Evolutionary conservation across 495 filamentous ascomycete genomes (phyloP).

Genomic region (Neurospora discreta): DNA sequence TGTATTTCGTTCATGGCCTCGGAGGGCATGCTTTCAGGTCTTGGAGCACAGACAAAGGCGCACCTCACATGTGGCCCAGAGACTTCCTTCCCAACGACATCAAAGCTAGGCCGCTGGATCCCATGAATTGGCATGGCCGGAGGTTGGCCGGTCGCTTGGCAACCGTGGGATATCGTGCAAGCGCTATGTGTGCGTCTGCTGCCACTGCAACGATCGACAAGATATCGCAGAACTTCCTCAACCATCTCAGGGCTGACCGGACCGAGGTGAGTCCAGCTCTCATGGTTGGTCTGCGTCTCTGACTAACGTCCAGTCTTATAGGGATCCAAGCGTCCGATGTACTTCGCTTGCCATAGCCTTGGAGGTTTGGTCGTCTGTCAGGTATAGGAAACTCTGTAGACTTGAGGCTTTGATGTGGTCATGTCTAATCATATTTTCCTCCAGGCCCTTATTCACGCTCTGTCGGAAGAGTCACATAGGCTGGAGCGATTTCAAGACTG

Average conservation of each 20-base stretch:
- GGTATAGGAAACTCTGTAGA: neutral
- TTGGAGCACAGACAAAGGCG: slow-evolving; percentile 6
- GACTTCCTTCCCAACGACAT: slow-evolving; percentile 7
- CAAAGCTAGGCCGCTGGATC: neutral
- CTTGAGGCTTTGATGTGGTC: neutral
- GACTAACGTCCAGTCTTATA: neutral
- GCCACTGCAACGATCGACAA: slow-evolving; percentile 8
- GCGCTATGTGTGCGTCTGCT: neutral
- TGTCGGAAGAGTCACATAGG: neutral
- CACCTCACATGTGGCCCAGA: slow-evolving; percentile 8
- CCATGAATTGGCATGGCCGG: neutral
- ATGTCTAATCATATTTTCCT: neutral
- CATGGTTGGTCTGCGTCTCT: neutral
- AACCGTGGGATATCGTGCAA: slow-evolving; percentile 6
- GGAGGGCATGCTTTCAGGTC: slow-evolving; percentile 10
- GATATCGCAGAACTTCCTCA: slow-evolving; percentile 6
- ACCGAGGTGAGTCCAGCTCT: slow-evolving; percentile 1
- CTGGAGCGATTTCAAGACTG: neutral
- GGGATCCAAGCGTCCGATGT: slow-evolving; percentile 7
- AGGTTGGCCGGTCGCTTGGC: slow-evolving; percentile 4
- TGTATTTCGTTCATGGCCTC: slow-evolving; percentile 12
- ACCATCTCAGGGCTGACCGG: neutral
- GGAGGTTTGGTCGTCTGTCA: slow-evolving; percentile 8
- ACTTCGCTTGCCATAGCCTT: slow-evolving; percentile 11
- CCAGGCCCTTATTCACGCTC: slow-evolving; percentile 6